Conservation (phyloP, 1,139 yeast genomes). For the Suhomyces chickasaworum region DNA sequence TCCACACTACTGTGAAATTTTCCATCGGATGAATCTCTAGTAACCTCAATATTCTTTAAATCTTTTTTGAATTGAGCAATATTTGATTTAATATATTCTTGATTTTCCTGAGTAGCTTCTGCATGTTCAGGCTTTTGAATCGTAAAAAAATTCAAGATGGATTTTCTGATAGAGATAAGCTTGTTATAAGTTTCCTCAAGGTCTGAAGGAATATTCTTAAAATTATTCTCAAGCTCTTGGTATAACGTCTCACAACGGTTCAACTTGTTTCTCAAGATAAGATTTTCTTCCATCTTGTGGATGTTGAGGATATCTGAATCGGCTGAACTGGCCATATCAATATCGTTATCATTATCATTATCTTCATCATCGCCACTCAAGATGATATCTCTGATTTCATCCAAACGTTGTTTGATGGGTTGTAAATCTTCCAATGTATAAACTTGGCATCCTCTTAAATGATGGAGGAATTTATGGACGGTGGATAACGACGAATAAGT, state of each 20-base stretch:
- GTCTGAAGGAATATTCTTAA: slow-evolving; percentile 58
- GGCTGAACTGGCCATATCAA: slow-evolving; percentile 14
- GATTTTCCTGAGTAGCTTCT: slow-evolving; percentile 4
- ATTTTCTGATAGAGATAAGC: slow-evolving; percentile 41
- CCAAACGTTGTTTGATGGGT: slow-evolving; percentile 71
- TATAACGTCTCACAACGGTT: slow-evolving; percentile 59
- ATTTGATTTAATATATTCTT: slow-evolving; percentile 8
- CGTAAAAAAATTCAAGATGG: slow-evolving; percentile 38
- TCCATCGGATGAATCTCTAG: slow-evolving; percentile 36
- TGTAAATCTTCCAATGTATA: slow-evolving; percentile 80
- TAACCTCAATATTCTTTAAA: slow-evolving; percentile 34
- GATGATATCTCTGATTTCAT: slow-evolving; percentile 67
- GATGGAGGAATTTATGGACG: slow-evolving; percentile 78
- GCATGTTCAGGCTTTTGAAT: slow-evolving; percentile 13
- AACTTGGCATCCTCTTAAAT: slow-evolving; percentile 75
- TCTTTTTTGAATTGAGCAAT: slow-evolving; percentile 25
- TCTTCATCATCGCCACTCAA: slow-evolving; percentile 27
- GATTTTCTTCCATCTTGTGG: slow-evolving; percentile 56
- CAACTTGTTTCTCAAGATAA: slow-evolving; percentile 59
- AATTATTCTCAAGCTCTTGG: slow-evolving; percentile 51
- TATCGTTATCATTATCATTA: slow-evolving; percentile 29
- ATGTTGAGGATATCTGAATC: slow-evolving; percentile 17
- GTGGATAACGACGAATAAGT: slow-evolving; percentile 87
- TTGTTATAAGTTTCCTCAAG: slow-evolving; percentile 53
- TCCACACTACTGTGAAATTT: slow-evolving; percentile 29